Conservation (phyloP, 495 filamentous ascomycete genomes). For the Parathielavia hyrcaniae region DNA sequence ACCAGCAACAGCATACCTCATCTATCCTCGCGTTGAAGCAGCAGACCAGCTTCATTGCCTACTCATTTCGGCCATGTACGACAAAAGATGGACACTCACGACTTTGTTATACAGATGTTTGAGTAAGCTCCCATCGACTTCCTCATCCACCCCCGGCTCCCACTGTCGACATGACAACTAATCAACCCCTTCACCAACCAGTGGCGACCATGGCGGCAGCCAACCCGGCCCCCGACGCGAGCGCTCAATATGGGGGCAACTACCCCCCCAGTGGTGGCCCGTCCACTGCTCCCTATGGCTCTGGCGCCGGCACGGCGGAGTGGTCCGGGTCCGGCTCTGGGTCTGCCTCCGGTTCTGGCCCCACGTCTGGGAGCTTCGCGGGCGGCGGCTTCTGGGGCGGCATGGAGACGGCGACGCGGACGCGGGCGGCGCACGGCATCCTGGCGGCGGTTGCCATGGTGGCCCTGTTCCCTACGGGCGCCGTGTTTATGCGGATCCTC, state of each 20-base stretch:
- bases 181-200: too few species aligned
- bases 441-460: conserved; percentile 42
- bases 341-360: neutral
- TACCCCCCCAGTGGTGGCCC: neutral
- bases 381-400: conserved; percentile 20
- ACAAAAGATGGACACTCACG: too few species aligned
- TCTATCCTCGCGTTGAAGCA: too few species aligned
- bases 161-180: too few species aligned
- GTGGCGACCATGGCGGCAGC: too few species aligned
- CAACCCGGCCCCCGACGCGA: too few species aligned
- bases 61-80: too few species aligned
- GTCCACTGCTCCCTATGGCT: neutral
- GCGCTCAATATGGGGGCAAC: neutral
- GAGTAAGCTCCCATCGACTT: too few species aligned
- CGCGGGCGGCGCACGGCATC: conserved; percentile 39
- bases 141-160: too few species aligned
- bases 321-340: neutral
- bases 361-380: conserved; percentile 38
- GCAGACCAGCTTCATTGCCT: too few species aligned
- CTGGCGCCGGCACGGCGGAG: neutral
- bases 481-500: conserved; percentile 48
- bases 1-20: too few species aligned
- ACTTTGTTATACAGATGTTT: too few species aligned
- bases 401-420: conserved; percentile 24
- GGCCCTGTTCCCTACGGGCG: conserved; percentile 50